Conservation (phyloP, 192 early-diverging fungal species). For the Coemansia sp. region DNA sequence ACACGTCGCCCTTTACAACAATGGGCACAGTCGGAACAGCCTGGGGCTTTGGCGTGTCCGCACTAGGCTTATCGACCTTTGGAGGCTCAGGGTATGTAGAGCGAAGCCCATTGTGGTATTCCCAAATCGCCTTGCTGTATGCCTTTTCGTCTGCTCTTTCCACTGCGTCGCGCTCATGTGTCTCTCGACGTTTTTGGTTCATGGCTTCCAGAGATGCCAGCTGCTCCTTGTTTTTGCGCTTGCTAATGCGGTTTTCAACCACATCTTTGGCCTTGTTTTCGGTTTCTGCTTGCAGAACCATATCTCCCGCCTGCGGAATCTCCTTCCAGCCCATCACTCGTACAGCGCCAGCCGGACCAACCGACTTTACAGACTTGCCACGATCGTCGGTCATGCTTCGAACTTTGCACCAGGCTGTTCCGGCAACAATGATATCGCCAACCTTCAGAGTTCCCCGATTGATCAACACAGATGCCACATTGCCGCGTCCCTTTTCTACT, state of each 20-base stretch:
- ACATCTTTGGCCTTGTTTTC: slow-evolving; percentile 70
- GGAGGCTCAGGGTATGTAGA: slow-evolving; percentile 54
- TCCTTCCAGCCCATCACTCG: slow-evolving; percentile 92
- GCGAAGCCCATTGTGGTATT: slow-evolving; percentile 64
- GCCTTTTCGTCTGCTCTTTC: slow-evolving; percentile 55
- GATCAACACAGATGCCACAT: slow-evolving; percentile 84
- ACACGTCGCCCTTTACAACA: slow-evolving; percentile 75
- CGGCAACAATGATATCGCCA: slow-evolving; percentile 81
- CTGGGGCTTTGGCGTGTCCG: neutral
- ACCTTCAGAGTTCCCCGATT: slow-evolving; percentile 81
- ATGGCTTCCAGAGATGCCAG: slow-evolving; percentile 68
- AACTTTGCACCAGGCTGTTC: slow-evolving; percentile 84
- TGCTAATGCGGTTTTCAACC: slow-evolving; percentile 62
- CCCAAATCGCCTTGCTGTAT: slow-evolving; percentile 61
- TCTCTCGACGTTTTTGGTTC: slow-evolving; percentile 68
- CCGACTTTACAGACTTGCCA: slow-evolving; percentile 66
- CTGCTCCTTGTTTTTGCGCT: slow-evolving; percentile 60
- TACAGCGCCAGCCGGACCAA: slow-evolving; percentile 83
- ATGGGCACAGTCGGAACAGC: slow-evolving; percentile 24
- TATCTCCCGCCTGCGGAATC: slow-evolving; percentile 86
- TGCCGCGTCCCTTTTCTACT: slow-evolving; percentile 81
- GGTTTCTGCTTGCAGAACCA: slow-evolving; percentile 69
- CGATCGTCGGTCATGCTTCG: slow-evolving; percentile 78
- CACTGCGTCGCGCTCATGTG: slow-evolving; percentile 53
- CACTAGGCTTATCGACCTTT: slow-evolving; percentile 17